phyloP scores from a whole-genome alignment of 108 stramenopile genomes.

The Cyclotella distinguenda region DNA sequence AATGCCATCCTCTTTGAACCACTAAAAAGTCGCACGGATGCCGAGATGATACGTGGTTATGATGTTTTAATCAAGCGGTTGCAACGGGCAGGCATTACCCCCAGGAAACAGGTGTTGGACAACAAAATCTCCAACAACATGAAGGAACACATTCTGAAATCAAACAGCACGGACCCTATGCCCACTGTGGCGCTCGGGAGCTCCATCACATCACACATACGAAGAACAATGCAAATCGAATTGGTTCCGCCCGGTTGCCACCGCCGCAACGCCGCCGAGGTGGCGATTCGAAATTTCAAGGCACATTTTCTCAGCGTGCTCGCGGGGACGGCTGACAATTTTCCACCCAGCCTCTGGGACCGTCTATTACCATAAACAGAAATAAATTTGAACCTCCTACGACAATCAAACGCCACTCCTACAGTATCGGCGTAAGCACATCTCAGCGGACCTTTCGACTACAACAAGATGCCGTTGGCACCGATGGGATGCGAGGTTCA shows the following conservation, averaged over 20 bases:
- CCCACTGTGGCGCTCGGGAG: no score
- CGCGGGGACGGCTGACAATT: slow-evolving; percentile 16
- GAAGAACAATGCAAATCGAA: no score
- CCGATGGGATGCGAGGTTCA: slow-evolving; percentile 39
- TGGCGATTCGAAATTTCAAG: slow-evolving; percentile 52
- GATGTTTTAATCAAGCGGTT: neutral
- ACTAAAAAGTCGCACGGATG: slow-evolving; percentile 19
- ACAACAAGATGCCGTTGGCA: slow-evolving; percentile 47
- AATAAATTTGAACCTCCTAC: slow-evolving; percentile 39
- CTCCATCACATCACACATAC: no score
- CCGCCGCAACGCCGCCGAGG: no score
- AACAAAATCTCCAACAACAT: no score
- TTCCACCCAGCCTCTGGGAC: slow-evolving; percentile 42
- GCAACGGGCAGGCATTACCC: neutral
- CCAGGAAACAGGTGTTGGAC: slow-evolving; percentile 16
- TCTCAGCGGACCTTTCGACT: slow-evolving; percentile 25
- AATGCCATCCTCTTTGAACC: slow-evolving; percentile 26
- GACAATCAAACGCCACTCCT: slow-evolving; percentile 41
- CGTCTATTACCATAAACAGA: slow-evolving; percentile 39
- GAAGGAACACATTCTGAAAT: slow-evolving; percentile 1
- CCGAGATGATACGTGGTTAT: slow-evolving; percentile 14
- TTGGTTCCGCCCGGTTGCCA: no score
- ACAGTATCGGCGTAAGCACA: slow-evolving; percentile 13
- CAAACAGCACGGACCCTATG: no score
- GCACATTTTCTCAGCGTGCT: slow-evolving; percentile 48